Conservation (phyloP, 768 basidiomycete species). For the Auriculariales sp. region DNA sequence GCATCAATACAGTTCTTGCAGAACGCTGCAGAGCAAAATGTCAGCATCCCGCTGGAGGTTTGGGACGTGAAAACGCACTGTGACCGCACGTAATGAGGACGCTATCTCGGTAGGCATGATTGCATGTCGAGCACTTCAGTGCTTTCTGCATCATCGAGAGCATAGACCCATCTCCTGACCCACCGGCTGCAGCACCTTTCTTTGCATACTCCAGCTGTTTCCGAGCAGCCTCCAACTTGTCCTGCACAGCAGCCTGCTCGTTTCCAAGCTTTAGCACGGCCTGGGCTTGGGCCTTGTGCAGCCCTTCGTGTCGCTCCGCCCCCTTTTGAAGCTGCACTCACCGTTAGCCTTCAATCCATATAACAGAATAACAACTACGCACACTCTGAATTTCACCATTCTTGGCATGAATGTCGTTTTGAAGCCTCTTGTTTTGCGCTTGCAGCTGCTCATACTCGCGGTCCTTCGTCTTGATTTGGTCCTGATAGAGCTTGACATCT, state of each 20-base stretch:
- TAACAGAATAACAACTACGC: too few species aligned
- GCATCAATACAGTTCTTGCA: constrained; percentile 67
- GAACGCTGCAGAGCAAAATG: constrained; percentile 40
- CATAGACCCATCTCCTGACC: not conserved
- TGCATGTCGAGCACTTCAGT: constrained; percentile 82
- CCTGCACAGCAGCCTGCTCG: too few species aligned
- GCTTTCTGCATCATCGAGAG: constrained; percentile 40
- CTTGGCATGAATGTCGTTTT: not conserved
- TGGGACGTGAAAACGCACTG: constrained; percentile 36
- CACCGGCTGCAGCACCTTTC: too few species aligned
- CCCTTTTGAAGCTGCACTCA: too few species aligned
- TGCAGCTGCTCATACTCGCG: too few species aligned
- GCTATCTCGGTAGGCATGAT: constrained; percentile 57
- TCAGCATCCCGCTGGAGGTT: constrained; percentile 3
- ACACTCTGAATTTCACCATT: not conserved
- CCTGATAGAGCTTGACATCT: constrained; percentile 39
- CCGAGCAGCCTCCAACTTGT: not conserved
- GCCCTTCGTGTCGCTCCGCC: too few species aligned
- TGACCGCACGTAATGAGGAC: constrained; percentile 86
- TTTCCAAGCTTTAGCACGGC: too few species aligned
- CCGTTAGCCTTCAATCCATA: too few species aligned
- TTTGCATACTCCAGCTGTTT: not conserved
- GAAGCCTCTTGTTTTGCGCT: not conserved
- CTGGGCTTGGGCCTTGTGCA: too few species aligned
- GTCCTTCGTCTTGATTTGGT: not conserved